Evolutionary conservation across 2,329 filamentous ascomycete genomes (phyloP).

Genomic region (Fusarium siculi): DNA sequence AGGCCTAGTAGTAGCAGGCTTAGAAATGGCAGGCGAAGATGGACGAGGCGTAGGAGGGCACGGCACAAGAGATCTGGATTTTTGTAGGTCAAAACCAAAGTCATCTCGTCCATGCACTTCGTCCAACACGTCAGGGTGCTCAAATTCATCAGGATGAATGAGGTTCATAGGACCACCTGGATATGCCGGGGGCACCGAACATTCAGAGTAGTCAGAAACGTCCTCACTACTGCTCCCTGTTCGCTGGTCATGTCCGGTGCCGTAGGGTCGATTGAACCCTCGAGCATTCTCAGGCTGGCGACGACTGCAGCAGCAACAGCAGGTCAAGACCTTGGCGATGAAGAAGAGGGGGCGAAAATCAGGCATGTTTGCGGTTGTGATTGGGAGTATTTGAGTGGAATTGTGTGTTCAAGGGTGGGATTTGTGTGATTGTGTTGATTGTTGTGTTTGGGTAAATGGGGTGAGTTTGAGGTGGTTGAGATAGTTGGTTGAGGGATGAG

Average conservation of each 20-base stretch:
- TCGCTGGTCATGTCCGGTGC: background rate
- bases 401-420: background rate
- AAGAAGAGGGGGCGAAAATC: conserved; percentile 30
- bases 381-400: background rate
- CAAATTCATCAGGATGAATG: conserved; percentile 6
- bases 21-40: background rate
- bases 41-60: background rate
- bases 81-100: background rate
- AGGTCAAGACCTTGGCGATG: conserved; percentile 7
- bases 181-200: background rate
- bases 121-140: background rate
- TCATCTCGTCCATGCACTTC: background rate
- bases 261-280: background rate
- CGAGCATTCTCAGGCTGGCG: background rate
- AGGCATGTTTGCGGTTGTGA: conserved; percentile 11
- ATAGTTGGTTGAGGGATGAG: background rate
- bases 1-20: background rate
- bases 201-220: background rate
- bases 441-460: background rate
- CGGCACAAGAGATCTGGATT: background rate
- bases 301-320: conserved; percentile 1
- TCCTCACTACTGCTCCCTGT: background rate
- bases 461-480: background rate
- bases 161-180: background rate
- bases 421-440: background rate